Base-by-base conservation (phyloP, 371 early-diverging fungal genomes). In the Mortierella sp. region DNA sequence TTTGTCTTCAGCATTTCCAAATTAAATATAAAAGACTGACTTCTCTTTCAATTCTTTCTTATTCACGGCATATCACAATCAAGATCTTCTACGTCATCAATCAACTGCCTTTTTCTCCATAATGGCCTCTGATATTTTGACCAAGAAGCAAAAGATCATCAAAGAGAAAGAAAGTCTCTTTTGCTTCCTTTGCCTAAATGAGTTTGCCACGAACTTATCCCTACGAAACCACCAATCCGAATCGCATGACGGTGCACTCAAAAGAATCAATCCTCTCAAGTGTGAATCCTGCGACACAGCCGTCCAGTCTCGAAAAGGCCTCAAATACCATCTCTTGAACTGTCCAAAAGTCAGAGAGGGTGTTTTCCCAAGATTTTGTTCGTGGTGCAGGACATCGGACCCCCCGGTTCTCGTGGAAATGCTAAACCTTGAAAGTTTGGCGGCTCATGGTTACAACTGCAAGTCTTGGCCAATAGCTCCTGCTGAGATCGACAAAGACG, bases 151-250 rank as follows among this genome's bases (percentile, higher is more conserved):
- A n/a, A n/a, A n/a, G n/a, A n/a, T n/a, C n/a, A n/a, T n/a, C n/a
- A n/a, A n/a, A n/a, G n/a, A n/a, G n/a, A n/a, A n/a, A n/a, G n/a
- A n/a, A n/a, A n/a, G n/a, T n/a, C n/a, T n/a, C n/a, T 19, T 51
- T n/a, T 51, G 51, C 51, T 23, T 19, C 23, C 51, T 51, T 19
- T 51, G 51, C 11, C n/a, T 51, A 23, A 51, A 9, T 23, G 51
- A 51, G 19, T 51, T 51, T 19, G 23, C 21, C 51, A 19, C 51
- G 51, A 1, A n/a, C 23, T n/a, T 1, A 57, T 57, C 57, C 29
- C 30, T 57, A 26, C 55, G 55, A 23, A 55, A 55, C 28, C 55
- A 55, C 55, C 21, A 23, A 23, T 26, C 26, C 28, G 26, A 55
- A 28, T 19, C 55, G 21, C 55, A 55, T 23, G 55, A 55, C 23